phyloP scores from a whole-genome alignment of 495 filamentous ascomycete species.

The Aspergillus saccharolyticus region DNA sequence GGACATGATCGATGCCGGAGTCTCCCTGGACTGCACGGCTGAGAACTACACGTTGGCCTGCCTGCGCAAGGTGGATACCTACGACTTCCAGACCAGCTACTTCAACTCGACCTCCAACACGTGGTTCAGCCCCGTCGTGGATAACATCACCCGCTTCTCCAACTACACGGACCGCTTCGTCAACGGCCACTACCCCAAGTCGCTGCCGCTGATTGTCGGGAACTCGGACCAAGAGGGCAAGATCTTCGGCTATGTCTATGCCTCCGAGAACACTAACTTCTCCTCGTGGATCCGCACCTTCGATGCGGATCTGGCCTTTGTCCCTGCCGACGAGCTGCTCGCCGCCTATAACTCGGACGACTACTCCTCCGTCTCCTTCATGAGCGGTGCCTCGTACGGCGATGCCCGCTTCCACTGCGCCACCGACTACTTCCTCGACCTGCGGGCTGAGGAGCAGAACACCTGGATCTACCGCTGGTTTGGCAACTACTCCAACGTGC shows the following conservation, averaged over 20 bases:
- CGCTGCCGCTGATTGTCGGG: constrained; percentile 24
- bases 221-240: constrained; percentile 26
- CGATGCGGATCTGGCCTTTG: constrained; percentile 23
- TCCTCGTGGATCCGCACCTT: constrained; percentile 22
- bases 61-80: constrained; percentile 21
- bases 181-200: constrained; percentile 18
- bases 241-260: constrained; percentile 21
- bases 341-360: constrained; percentile 18
- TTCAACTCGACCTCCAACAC: constrained; percentile 28
- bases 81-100: constrained; percentile 21
- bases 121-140: constrained; percentile 23
- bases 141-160: constrained; percentile 23
- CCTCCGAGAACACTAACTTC: constrained; percentile 23
- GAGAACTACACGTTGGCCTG: constrained; percentile 21
- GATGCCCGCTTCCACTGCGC: constrained; percentile 26
- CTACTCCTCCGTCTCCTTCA: constrained; percentile 20
- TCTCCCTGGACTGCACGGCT: constrained; percentile 18
- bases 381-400: constrained; percentile 27
- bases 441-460: constrained; percentile 19
- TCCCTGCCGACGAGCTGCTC: constrained; percentile 17
- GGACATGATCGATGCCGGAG: constrained; percentile 19
- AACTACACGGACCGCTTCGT: constrained; percentile 21
- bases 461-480: constrained; percentile 29
- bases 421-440: constrained; percentile 19
- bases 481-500: constrained; percentile 21